phyloP scores from a whole-genome alignment of 805 yeast genomes.

The Jamesozyma jinghongensis region DNA sequence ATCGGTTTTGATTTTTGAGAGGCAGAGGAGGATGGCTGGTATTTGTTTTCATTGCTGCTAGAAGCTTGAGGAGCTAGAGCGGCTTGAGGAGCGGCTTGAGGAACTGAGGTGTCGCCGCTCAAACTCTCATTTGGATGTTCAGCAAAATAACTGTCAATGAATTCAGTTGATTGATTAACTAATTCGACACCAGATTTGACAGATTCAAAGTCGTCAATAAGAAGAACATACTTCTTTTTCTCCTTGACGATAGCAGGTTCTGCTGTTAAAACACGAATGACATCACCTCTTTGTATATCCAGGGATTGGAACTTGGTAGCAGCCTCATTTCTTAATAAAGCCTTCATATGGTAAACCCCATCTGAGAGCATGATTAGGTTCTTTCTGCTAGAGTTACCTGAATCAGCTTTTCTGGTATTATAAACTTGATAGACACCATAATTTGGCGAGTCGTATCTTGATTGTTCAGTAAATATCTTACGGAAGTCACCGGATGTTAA shows the following conservation, averaged over 20 bases:
- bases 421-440: slow-evolving; percentile 27
- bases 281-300: slow-evolving; percentile 38
- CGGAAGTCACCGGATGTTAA: slow-evolving; percentile 24
- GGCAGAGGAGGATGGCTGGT: slow-evolving; percentile 3
- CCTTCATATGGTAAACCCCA: slow-evolving; percentile 43
- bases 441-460: slow-evolving; percentile 25
- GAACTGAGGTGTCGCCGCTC: slow-evolving; percentile 9
- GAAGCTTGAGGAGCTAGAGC: slow-evolving; percentile 3
- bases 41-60: not conserved
- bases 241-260: slow-evolving; percentile 30
- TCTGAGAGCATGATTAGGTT: slow-evolving; percentile 39
- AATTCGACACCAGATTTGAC: slow-evolving; percentile 33
- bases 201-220: slow-evolving; percentile 40
- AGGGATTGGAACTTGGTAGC: slow-evolving; percentile 37
- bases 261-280: slow-evolving; percentile 24
- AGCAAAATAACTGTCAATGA: slow-evolving; percentile 49
- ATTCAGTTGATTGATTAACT: slow-evolving; percentile 32
- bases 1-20: slow-evolving; percentile 35
- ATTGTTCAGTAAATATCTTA: slow-evolving; percentile 22
- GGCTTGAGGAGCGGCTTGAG: slow-evolving; percentile 6
- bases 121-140: slow-evolving; percentile 45
- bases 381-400: slow-evolving; percentile 20
- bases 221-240: slow-evolving; percentile 40
- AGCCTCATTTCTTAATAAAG: slow-evolving; percentile 43
- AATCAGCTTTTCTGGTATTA: slow-evolving; percentile 27